Evolutionary conservation across 768 basidiomycete genomes (phyloP).

Genomic region (Amanita muscaria): DNA sequence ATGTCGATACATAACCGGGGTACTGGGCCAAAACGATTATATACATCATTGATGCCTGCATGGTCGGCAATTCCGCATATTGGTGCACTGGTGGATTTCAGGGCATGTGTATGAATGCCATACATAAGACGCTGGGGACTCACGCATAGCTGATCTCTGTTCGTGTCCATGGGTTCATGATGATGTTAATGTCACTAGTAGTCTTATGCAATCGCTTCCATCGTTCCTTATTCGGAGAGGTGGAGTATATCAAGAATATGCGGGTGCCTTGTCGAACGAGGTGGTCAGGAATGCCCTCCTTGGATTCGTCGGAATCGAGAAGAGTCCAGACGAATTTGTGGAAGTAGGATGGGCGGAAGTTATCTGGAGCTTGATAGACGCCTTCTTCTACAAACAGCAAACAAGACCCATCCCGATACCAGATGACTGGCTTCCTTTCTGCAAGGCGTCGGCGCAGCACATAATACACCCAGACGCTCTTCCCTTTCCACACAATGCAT

Average conservation of each 20-base stretch:
- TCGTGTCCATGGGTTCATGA: conserved; percentile 16
- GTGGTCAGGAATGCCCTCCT: conserved; percentile 9
- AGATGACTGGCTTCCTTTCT: conserved; percentile 16
- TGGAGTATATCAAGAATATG: conserved; percentile 12
- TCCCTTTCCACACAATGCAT: conserved; percentile 10
- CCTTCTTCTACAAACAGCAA: conserved; percentile 15
- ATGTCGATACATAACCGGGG: too few relatives aligned
- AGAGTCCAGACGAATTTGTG: conserved; percentile 12
- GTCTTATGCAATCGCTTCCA: conserved; percentile 12
- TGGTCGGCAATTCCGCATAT: background rate
- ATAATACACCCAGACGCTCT: conserved; percentile 14
- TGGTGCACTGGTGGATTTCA: conserved; percentile 2
- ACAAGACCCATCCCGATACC: conserved; percentile 8
- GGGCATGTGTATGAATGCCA: conserved; percentile 4
- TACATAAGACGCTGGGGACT: conserved; percentile 4
- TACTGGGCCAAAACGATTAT: too few relatives aligned
- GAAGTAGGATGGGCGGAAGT: conserved; percentile 7
- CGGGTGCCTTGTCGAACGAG: conserved; percentile 10
- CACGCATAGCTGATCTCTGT: conserved; percentile 12
- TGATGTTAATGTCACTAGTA: conserved; percentile 2
- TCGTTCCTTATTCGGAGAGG: conserved; percentile 7
- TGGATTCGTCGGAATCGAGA: conserved; percentile 11
- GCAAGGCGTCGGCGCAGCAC: too few relatives aligned
- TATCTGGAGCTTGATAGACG: conserved; percentile 11
- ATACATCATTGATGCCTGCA: background rate